Percentiles rank a stretch among this genome's conserved stretches.
Evolutionary conservation across 768 basidiomycete genomes (phyloP).

Genomic region (Russula compacta): DNA sequence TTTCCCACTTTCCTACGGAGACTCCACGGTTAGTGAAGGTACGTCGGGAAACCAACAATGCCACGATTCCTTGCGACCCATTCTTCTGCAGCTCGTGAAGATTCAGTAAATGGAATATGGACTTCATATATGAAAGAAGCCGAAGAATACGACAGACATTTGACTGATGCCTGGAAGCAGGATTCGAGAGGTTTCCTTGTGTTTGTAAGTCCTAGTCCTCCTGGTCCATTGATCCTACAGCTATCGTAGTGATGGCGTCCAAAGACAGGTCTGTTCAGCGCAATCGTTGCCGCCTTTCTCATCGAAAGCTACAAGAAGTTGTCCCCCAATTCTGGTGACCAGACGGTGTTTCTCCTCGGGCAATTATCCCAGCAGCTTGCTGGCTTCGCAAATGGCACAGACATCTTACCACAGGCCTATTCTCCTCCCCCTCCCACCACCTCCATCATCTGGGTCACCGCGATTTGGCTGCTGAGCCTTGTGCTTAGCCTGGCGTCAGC

Average conservation of each 20-base stretch:
- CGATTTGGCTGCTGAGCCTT: constrained; percentile 15
- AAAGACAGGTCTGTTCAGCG: constrained; percentile 22
- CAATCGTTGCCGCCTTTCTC: constrained; percentile 16
- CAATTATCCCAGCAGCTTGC: constrained; percentile 13
- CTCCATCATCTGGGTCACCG: constrained; percentile 9
- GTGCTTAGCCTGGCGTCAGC: constrained; percentile 14
- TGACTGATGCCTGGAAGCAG: constrained; percentile 13
- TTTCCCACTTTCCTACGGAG: neutral
- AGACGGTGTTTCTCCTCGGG: neutral
- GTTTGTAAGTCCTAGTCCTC: constrained; percentile 10
- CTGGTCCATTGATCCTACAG: neutral
- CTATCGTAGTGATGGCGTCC: neutral
- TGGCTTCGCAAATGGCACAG: neutral
- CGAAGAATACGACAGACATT: constrained; percentile 4
- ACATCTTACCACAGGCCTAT: neutral
- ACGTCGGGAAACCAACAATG: neutral
- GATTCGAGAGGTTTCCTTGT: constrained; percentile 12
- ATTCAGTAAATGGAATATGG: constrained; percentile 11
- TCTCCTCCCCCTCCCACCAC: neutral
- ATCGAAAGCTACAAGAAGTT: constrained; percentile 18
- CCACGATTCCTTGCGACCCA: neutral
- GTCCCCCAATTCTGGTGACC: constrained; percentile 2
- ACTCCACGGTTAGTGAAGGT: neutral
- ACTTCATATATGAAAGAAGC: constrained; percentile 9
- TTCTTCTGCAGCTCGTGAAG: constrained; percentile 1